Conservation (phyloP, 1,284 basidiomycete species). For the Tetrapyrgos nigripes region DNA sequence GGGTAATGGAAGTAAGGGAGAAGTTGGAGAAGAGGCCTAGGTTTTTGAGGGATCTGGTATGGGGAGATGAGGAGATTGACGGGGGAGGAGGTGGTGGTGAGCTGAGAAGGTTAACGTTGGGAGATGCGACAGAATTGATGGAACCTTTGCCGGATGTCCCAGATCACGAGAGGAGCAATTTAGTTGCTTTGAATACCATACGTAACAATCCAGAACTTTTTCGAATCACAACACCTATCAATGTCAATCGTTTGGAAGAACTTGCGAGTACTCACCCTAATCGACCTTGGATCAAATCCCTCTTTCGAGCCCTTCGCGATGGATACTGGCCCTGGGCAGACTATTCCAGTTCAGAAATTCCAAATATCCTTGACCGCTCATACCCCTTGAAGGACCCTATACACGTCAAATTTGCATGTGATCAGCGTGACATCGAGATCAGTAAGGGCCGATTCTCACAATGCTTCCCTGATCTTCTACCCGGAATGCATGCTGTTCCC, state of each 20-base stretch:
- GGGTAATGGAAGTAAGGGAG: too few species aligned
- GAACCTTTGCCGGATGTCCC: not conserved
- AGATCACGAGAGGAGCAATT: slow-evolving; percentile 6
- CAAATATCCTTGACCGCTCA: slow-evolving; percentile 31
- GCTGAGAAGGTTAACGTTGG: not conserved
- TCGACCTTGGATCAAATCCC: slow-evolving; percentile 38
- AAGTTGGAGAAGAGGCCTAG: too few species aligned
- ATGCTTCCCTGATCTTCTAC: slow-evolving; percentile 43
- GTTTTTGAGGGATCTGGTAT: too few species aligned
- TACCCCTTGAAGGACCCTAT: slow-evolving; percentile 6
- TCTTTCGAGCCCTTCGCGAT: slow-evolving; percentile 34
- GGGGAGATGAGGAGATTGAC: too few species aligned
- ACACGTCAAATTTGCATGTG: slow-evolving; percentile 31
- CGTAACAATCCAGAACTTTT: slow-evolving; percentile 33
- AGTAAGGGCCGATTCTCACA: slow-evolving; percentile 38
- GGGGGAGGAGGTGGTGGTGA: too few species aligned
- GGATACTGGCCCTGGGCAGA: slow-evolving; percentile 52
- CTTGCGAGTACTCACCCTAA: slow-evolving; percentile 41
- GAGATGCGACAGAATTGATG: not conserved
- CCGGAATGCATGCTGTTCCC: slow-evolving; percentile 53
- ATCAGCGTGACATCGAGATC: slow-evolving; percentile 41
- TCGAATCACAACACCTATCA: slow-evolving; percentile 40
- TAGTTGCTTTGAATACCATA: not conserved
- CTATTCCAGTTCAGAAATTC: slow-evolving; percentile 20
- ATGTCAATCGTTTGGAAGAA: slow-evolving; percentile 34